These are phyloP conservation scores for Pseudocohnilembus persalinus DNA, from an alignment of 169 alveolate genomes.

Conservation along the genomic window DNA sequence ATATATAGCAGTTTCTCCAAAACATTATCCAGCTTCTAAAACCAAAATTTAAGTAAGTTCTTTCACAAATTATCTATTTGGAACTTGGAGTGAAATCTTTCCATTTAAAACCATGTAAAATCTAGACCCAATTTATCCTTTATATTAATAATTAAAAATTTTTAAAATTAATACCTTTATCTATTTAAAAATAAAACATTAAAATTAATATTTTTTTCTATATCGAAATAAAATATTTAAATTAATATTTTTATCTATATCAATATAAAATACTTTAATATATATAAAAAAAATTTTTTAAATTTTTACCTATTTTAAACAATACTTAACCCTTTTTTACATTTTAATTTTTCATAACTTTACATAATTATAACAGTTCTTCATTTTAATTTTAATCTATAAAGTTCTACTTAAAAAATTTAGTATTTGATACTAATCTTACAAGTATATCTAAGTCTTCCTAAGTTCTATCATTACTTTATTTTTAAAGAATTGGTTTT, in stretches of 20 bases:
- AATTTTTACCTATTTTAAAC: background rate
- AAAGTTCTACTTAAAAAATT: no score
- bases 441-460: background rate
- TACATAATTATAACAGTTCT: background rate
- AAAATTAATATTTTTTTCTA: no score
- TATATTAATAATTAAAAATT: no score
- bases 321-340: background rate
- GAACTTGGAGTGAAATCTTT: background rate
- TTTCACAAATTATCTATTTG: background rate
- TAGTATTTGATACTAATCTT: background rate
- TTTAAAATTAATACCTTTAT: no score
- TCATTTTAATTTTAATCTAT: background rate
- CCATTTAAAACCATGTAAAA: background rate
- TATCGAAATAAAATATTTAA: no score
- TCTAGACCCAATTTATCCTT: background rate
- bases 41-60: background rate
- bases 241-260: no score
- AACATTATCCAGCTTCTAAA: background rate
- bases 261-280: no score
- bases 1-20: background rate
- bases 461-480: background rate
- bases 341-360: background rate
- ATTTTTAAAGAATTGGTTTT: background rate
- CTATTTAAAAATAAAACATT: no score
- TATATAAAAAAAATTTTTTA: no score